Evolutionary conservation across 495 filamentous ascomycete genomes (phyloP).

Genomic region (Neurospora cerealis): DNA sequence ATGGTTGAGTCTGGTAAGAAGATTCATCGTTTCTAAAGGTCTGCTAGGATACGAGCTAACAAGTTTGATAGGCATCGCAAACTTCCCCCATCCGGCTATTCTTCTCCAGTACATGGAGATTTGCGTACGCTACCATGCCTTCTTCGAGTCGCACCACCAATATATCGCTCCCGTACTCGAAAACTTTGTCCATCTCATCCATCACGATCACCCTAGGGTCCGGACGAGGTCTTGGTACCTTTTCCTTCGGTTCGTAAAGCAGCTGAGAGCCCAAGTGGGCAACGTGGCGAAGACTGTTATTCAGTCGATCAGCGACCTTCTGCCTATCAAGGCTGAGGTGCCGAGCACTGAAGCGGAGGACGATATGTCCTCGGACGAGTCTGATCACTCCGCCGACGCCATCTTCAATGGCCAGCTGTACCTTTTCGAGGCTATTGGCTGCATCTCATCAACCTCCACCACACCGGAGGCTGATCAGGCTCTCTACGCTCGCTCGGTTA

Average conservation of each 20-base stretch:
- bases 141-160: constrained; percentile 74
- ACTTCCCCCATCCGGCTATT: constrained; percentile 80
- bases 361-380: constrained; percentile 88
- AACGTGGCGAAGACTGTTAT: constrained; percentile 85
- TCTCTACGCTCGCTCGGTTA: constrained; percentile 71
- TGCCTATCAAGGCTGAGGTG: constrained; percentile 83
- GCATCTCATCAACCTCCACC: constrained; percentile 66
- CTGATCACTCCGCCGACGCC: constrained; percentile 76
- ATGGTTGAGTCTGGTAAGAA: constrained; percentile 83
- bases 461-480: constrained; percentile 75
- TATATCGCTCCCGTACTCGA: constrained; percentile 81
- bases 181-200: constrained; percentile 80
- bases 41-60: constrained; percentile 11
- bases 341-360: constrained; percentile 68
- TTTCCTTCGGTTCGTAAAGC: constrained; percentile 87
- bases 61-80: constrained; percentile 54
- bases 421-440: constrained; percentile 89
- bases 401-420: constrained; percentile 85
- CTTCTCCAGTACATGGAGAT: constrained; percentile 98
- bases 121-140: constrained; percentile 83
- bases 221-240: constrained; percentile 92
- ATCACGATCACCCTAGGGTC: constrained; percentile 75
- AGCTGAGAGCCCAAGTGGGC: constrained; percentile 69
- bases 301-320: constrained; percentile 75
- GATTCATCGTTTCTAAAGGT: neutral